phyloP scores from a whole-genome alignment of 1,139 yeast genomes.

The Blastobotrys indianensis region DNA sequence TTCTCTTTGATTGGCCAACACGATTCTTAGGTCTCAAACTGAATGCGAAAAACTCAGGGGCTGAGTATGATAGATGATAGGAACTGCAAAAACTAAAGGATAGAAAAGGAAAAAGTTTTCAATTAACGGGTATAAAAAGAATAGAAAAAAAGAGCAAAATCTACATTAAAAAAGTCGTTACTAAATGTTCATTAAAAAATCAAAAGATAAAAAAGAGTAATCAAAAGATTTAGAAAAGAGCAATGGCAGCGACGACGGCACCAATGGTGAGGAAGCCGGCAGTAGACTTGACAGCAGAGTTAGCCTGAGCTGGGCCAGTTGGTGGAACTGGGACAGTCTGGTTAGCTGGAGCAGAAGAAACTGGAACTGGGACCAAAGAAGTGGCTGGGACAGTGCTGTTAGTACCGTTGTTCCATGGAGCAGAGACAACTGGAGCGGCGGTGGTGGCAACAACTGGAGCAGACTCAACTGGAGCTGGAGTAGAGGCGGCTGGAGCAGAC shows the following conservation, averaged over 20 bases:
- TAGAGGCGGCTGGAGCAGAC: slow-evolving; percentile 9
- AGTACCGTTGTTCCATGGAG: slow-evolving; percentile 1
- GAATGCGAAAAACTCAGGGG: too few relatives aligned
- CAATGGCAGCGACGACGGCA: slow-evolving; percentile 12
- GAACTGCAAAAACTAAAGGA: not conserved
- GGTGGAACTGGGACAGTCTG: slow-evolving; percentile 1
- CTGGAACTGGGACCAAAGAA: slow-evolving; percentile 7
- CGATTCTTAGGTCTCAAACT: too few relatives aligned
- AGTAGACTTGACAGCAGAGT: slow-evolving; percentile 12
- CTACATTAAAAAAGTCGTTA: not conserved
- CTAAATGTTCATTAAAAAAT: slow-evolving; percentile 2
- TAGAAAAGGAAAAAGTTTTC: not conserved
- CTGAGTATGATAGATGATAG: too few relatives aligned
- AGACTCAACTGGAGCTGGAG: slow-evolving; percentile 9
- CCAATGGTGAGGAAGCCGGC: slow-evolving; percentile 12
- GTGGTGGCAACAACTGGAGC: slow-evolving; percentile 6
- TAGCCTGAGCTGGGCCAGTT: slow-evolving; percentile 8
- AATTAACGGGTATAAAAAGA: slow-evolving; percentile 4
- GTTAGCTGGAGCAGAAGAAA: slow-evolving; percentile 9
- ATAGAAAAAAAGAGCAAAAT: not conserved
- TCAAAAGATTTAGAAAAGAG: slow-evolving; percentile 12
- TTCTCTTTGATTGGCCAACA: too few relatives aligned
- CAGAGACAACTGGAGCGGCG: slow-evolving; percentile 11
- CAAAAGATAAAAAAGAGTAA: slow-evolving; percentile 3
- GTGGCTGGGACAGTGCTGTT: slow-evolving; percentile 10